Evolutionary conservation across 106 monocot species (phyloP).

Genomic region (Acorus calamus): DNA sequence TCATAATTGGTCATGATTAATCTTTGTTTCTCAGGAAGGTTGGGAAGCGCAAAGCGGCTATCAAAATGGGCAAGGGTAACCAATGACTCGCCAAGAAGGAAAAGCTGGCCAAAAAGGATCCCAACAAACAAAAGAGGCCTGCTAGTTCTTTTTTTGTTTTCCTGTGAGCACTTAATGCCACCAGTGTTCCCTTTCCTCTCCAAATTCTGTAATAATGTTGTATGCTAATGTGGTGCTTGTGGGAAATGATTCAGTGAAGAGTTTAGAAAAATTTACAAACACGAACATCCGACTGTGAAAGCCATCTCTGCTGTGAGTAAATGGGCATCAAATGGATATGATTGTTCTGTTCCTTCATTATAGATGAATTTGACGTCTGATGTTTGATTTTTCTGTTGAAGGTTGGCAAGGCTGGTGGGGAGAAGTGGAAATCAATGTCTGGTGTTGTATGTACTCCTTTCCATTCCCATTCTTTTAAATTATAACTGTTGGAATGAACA

Average conservation of each 20-base stretch:
- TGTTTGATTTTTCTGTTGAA: no score
- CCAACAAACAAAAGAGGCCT: slow-evolving; percentile 32
- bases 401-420: no score
- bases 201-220: no score
- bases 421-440: no score
- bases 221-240: not conserved
- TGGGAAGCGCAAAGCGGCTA: slow-evolving; percentile 33
- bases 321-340: no score
- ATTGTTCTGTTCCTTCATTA: no score
- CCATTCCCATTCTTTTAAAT: no score
- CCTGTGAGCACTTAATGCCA: slow-evolving; percentile 11
- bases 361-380: no score
- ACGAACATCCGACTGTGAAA: slow-evolving; percentile 35
- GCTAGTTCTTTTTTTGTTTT: slow-evolving; percentile 34
- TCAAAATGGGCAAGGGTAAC: slow-evolving; percentile 21
- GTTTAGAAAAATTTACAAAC: no score
- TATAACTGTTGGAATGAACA: no score
- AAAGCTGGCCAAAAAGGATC: slow-evolving; percentile 25
- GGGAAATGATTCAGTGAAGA: slow-evolving; percentile 14
- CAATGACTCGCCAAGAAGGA: slow-evolving; percentile 15
- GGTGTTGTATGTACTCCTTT: no score
- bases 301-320: slow-evolving; percentile 31
- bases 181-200: not conserved
- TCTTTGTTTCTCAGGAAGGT: slow-evolving; percentile 13
- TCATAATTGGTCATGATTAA: no score